phyloP scores from a whole-genome alignment of 2,329 filamentous ascomycete species.

The Aspergillus versicolor region DNA sequence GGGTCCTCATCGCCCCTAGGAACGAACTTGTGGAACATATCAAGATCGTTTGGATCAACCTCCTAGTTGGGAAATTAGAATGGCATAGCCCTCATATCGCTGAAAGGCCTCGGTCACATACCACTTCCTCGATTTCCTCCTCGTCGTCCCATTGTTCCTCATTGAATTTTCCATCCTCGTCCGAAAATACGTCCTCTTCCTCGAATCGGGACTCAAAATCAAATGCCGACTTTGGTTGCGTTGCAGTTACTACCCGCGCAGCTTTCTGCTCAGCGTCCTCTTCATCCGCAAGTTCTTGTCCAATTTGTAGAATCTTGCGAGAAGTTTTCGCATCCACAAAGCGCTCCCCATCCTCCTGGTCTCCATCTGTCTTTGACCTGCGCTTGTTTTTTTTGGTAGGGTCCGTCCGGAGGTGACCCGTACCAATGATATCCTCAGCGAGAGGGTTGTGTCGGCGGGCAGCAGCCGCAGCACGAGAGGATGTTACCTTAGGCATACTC shows the following conservation, averaged over 20 bases:
- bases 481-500: constrained; percentile 75
- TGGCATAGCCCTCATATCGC: not conserved
- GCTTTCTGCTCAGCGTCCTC: constrained; percentile 57
- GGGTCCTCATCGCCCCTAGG: constrained; percentile 71
- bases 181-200: constrained; percentile 51
- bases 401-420: constrained; percentile 70
- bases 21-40: constrained; percentile 88
- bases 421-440: constrained; percentile 77
- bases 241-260: constrained; percentile 38
- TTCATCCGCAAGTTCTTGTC: constrained; percentile 83
- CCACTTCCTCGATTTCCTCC: constrained; percentile 57
- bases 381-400: constrained; percentile 67
- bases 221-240: constrained; percentile 64
- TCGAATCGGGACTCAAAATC: constrained; percentile 76
- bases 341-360: constrained; percentile 61
- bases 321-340: constrained; percentile 89
- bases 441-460: constrained; percentile 83
- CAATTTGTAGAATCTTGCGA: constrained; percentile 82
- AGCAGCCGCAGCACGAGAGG: constrained; percentile 54
- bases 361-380: constrained; percentile 55
- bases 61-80: constrained; percentile 52
- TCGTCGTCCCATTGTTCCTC: constrained; percentile 75
- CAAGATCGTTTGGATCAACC: constrained; percentile 83
- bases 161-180: constrained; percentile 54
- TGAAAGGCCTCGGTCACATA: constrained; percentile 22